phyloP scores from a whole-genome alignment of 2,329 filamentous ascomycete genomes.

The Microcera coccophila region DNA sequence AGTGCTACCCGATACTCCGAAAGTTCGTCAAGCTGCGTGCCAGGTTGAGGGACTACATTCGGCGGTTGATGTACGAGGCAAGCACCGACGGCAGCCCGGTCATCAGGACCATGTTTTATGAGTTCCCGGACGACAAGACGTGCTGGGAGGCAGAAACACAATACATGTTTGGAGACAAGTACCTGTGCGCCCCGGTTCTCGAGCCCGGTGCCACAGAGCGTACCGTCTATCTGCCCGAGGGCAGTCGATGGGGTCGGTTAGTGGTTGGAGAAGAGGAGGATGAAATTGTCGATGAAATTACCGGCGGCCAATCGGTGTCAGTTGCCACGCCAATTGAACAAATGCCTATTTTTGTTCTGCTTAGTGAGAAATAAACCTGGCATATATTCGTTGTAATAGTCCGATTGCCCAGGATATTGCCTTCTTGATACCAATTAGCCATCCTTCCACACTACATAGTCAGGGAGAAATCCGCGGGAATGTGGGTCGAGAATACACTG shows the following conservation, averaged over 20 bases:
- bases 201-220: background rate
- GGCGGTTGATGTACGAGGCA: slow-evolving; percentile 55
- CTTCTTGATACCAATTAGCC: too few relatives aligned
- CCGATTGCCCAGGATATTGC: too few relatives aligned
- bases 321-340: slow-evolving; percentile 10
- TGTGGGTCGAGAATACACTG: slow-evolving; percentile 23
- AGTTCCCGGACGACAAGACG: background rate
- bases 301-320: slow-evolving; percentile 2
- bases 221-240: slow-evolving; percentile 8
- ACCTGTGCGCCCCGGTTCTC: slow-evolving; percentile 10
- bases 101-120: slow-evolving; percentile 52
- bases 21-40: slow-evolving; percentile 58
- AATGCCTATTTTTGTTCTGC: slow-evolving; percentile 16
- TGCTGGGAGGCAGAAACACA: slow-evolving; percentile 54
- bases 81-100: slow-evolving; percentile 58
- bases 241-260: slow-evolving; percentile 7
- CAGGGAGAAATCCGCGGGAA: slow-evolving; percentile 21
- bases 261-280: slow-evolving; percentile 7
- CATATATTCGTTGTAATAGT: too few relatives aligned
- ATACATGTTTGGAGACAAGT: slow-evolving; percentile 56
- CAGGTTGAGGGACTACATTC: slow-evolving; percentile 53
- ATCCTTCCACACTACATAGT: slow-evolving; percentile 20
- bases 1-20: slow-evolving; percentile 57
- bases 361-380: too few relatives aligned
- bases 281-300: too few relatives aligned